Evolutionary conservation across 2,329 filamentous ascomycete species (phyloP), one percentile per base, ranked within the genome.

Genomic region (Talaromyces sp.): DNA sequence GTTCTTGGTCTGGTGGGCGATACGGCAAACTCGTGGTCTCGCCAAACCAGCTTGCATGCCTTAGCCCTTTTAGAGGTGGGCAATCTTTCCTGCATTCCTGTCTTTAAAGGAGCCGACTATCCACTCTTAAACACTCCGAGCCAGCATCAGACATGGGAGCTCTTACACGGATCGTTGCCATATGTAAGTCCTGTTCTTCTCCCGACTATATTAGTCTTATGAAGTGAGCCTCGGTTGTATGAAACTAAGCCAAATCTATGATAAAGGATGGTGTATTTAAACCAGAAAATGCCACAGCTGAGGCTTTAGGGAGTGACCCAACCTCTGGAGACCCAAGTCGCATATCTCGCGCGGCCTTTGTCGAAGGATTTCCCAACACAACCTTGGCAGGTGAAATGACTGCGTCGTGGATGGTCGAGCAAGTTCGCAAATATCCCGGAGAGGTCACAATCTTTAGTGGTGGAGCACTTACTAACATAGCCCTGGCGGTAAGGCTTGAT

Each of bases 401-500:
- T 4, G 81, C 79, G 0, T 75, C 76, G 24, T 84, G 81, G 70
- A 80, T 84, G 79, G 75, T 84, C 39, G 75, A 81, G 63, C 75
- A 77, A 71, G 82, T 83, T 1, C 77, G 76, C 65, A 81, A 79
- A 68, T 82, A 84, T 70, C 82, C 82, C 0, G 81, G 82, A 31
- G 75, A 84, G 69, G 78, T 84, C 5, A 57, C 33, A 22, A 83
- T 85, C 66, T 83, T 13, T 77, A 74, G 78, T 8, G 81, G 75
- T 8, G 81, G 82, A 8, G 74, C 82, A 3, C 65, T 84, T 68
- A 84, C 82, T 16, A 84, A 84, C 66, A 73, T 84, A 39, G 82
- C 82, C 2, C 69, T 83, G 59, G 82, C 82, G 1, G 73, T 79
- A 27, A 76, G 80, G 6, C 72, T 82, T 68, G 81, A 84, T 70